A percentile compares a stretch with the other conserved stretches of the same genome.
These are phyloP conservation scores for Epichloe typhina DNA, from an alignment of 2,329 filamentous ascomycete species.

Conservation along the genomic window DNA sequence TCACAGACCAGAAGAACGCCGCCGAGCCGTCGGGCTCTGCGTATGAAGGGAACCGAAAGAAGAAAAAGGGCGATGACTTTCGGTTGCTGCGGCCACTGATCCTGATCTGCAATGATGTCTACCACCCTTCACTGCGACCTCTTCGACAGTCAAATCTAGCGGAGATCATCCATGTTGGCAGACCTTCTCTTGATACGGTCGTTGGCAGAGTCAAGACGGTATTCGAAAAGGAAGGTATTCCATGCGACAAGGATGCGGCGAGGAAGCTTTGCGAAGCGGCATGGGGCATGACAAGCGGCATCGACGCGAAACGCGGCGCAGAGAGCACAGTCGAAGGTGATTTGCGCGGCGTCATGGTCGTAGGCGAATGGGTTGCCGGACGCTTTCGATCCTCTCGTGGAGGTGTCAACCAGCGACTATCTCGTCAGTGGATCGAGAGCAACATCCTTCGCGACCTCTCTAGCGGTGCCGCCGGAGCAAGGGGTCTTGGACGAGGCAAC, in stretches of 20 bases:
- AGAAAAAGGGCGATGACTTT: conserved; percentile 76
- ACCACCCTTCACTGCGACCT: conserved; percentile 76
- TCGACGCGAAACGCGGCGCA: conserved; percentile 54
- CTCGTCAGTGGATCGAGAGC: conserved; percentile 63
- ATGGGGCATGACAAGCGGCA: conserved; percentile 65
- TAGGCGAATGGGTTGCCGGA: conserved; percentile 74
- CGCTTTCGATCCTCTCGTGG: conserved; percentile 43
- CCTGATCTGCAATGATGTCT: conserved; percentile 94
- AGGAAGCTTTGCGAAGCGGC: conserved; percentile 71
- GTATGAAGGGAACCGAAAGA: conserved; percentile 25
- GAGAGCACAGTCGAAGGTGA: conserved; percentile 60
- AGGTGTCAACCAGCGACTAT: conserved; percentile 36
- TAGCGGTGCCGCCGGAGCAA: conserved; percentile 56
- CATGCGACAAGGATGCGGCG: conserved; percentile 79
- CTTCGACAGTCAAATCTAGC: conserved; percentile 74
- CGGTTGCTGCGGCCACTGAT: conserved; percentile 77
- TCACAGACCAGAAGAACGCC: conserved; percentile 70
- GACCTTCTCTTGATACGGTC: conserved; percentile 76
- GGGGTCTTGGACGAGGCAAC: conserved; percentile 59
- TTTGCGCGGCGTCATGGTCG: conserved; percentile 71
- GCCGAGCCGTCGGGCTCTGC: conserved; percentile 16
- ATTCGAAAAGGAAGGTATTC: conserved; percentile 79
- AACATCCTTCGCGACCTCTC: conserved; percentile 55
- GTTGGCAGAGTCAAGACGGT: conserved; percentile 68
- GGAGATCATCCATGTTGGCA: conserved; percentile 84